Evolutionary conservation across 371 early-diverging fungal genomes (phyloP).

Genomic region (Mucor saturninus): DNA sequence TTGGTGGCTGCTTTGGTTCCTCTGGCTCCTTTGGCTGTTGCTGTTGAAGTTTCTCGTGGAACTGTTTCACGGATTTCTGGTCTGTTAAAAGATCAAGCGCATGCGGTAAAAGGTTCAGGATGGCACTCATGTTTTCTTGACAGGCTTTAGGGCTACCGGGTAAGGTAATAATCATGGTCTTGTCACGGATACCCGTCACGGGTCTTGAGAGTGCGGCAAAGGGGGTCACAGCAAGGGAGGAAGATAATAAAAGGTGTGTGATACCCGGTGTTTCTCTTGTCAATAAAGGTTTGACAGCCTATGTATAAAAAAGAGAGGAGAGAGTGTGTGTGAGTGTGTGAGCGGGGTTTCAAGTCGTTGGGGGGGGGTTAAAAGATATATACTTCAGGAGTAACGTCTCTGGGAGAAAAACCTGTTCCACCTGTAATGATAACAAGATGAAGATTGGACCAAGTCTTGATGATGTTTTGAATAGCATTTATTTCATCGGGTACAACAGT

Average conservation of each 20-base stretch:
- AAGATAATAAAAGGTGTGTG: slow-evolving; percentile 73
- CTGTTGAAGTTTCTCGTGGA: background rate
- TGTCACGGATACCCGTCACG: slow-evolving; percentile 76
- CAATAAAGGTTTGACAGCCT: slow-evolving; percentile 74
- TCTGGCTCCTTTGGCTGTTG: no score
- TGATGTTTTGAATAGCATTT: slow-evolving; percentile 50
- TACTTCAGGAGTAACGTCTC: slow-evolving; percentile 87
- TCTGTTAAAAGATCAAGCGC: slow-evolving; percentile 76
- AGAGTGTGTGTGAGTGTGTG: no score
- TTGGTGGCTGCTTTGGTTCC: no score
- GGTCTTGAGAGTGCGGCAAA: slow-evolving; percentile 89
- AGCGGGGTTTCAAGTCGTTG: no score
- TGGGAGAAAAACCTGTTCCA: slow-evolving; percentile 90
- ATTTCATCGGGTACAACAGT: slow-evolving; percentile 62
- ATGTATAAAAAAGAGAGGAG: background rate
- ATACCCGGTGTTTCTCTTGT: slow-evolving; percentile 76
- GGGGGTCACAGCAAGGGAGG: slow-evolving; percentile 79
- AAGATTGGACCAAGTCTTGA: slow-evolving; percentile 61
- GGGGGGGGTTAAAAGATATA: background rate
- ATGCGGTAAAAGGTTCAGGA: slow-evolving; percentile 78
- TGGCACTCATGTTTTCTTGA: slow-evolving; percentile 78
- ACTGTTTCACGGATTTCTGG: slow-evolving; percentile 25
- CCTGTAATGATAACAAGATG: slow-evolving; percentile 86
- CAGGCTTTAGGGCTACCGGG: slow-evolving; percentile 91
- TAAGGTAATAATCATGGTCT: slow-evolving; percentile 77